These are phyloP conservation scores for Jackrogersella minutella DNA, from an alignment of 495 filamentous ascomycete species.

Conservation along the genomic window DNA sequence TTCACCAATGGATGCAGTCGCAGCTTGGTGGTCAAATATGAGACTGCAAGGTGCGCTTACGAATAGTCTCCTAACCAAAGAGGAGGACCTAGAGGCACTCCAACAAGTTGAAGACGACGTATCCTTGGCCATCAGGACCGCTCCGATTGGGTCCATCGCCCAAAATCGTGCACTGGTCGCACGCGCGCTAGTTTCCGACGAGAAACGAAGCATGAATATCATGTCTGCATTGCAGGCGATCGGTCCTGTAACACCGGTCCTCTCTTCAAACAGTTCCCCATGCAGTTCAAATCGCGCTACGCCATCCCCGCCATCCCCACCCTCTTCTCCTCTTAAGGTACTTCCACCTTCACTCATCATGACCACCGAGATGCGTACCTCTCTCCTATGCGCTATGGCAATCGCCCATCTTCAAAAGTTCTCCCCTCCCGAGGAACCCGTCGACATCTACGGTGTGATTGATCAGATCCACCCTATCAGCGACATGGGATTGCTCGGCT, in stretches of 20 bases:
- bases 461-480: conserved; percentile 57
- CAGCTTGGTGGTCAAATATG: conserved; percentile 87
- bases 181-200: conserved; percentile 64
- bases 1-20: conserved; percentile 87
- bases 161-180: conserved; percentile 82
- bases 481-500: conserved; percentile 76
- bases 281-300: conserved; percentile 29
- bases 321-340: conserved; percentile 40
- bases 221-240: conserved; percentile 62
- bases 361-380: conserved; percentile 54
- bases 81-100: conserved; percentile 46
- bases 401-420: conserved; percentile 70
- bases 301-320: conserved; percentile 3
- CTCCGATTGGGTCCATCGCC: conserved; percentile 79
- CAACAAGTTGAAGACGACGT: conserved; percentile 63
- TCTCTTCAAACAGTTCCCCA: conserved; percentile 27
- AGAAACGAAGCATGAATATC: conserved; percentile 63
- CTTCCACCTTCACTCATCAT: conserved; percentile 57
- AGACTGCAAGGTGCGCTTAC: conserved; percentile 75
- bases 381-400: conserved; percentile 83
- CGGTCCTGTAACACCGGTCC: conserved; percentile 48
- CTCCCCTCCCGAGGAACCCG: conserved; percentile 47
- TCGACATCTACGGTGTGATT: conserved; percentile 55
- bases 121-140: conserved; percentile 72
- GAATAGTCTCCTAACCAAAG: conserved; percentile 62